Evolutionary conservation across 2,329 filamentous ascomycete species (phyloP).

Genomic region (Pseudonectria buxi): DNA sequence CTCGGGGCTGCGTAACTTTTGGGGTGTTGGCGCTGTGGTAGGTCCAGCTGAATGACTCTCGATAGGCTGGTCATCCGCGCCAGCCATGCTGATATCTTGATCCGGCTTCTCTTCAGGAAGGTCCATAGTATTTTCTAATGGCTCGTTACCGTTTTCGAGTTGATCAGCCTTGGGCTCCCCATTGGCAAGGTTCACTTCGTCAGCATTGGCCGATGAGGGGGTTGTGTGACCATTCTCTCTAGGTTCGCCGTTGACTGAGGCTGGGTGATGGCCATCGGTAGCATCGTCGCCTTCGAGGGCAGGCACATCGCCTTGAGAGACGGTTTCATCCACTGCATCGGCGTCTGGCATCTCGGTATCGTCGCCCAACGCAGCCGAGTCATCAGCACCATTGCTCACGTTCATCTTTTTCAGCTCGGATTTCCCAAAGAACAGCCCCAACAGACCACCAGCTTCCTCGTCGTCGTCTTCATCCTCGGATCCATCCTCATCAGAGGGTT

Average conservation of each 20-base stretch:
- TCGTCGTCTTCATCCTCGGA: conserved; percentile 38
- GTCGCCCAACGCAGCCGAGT: conserved; percentile 12
- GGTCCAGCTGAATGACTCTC: conserved; percentile 14
- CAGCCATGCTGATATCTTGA: conserved; percentile 29
- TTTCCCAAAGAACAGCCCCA: conserved; percentile 54
- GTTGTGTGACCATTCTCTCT: conserved; percentile 1
- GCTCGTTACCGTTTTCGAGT: background rate
- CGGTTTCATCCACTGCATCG: background rate
- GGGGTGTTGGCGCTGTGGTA: conserved; percentile 17
- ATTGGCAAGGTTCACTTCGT: background rate
- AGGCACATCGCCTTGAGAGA: conserved; percentile 17
- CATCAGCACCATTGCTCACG: conserved; percentile 26
- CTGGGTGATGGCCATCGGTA: conserved; percentile 26
- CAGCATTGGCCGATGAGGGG: background rate
- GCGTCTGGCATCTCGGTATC: conserved; percentile 20
- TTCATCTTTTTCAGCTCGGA: conserved; percentile 49
- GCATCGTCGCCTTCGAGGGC: conserved; percentile 28
- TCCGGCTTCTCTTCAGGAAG: background rate
- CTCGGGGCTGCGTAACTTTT: conserved; percentile 32
- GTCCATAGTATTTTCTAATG: background rate
- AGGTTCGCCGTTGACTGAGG: conserved; percentile 12
- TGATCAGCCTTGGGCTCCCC: background rate
- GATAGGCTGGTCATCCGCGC: conserved; percentile 4
- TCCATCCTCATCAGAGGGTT: conserved; percentile 36
- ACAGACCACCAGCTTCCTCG: conserved; percentile 39